Evolutionary conservation across 1,139 yeast species (phyloP), one percentile per base, ranked within the genome.

Genomic region (Wickerhamiella infanticola): DNA sequence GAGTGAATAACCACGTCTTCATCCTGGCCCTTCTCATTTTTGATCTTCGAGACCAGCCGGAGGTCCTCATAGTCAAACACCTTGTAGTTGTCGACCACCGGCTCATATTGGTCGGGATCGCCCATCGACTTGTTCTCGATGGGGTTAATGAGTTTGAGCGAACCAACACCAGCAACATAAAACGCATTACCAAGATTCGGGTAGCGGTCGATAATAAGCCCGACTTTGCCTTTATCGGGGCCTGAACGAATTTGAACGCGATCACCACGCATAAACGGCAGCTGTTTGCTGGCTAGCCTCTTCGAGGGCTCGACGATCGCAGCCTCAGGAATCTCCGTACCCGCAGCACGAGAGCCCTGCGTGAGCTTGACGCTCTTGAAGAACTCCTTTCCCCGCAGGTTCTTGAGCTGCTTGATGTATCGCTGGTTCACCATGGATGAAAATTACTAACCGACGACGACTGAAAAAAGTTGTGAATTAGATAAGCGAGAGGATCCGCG

Each of bases 1-100:
- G 79, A 77, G 54, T 83, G 84, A 23, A 94, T 85, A 3, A 88
- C 95, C 27, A 85, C 82, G 27, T 81, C 74, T 70, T 77, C 57
- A 55, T 62, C 53, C 4, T 60, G 49, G 2, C 86, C 86, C 35
- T 66, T 72, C 45, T 77, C 82, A 50, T 74, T 73, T 49, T 70
- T 75, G 44, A 84, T 51, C 54, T 82, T 83, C 24, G 93, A 90
- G 2, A 90, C 94, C 43, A 88, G 72, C 59, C 79, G 77, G 45
- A 88, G 68, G 50, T 78, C 77, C 39, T 72, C 70, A 47, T 81
- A 80, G 50, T 72, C 72, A 45, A 83, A 77, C 38, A 82, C 71
- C 40, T 61, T 62, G 39, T 81, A 81, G 50, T 69, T 67, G 29
- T 72, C 70, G 13, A 73, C 64, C 42, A 85, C 75, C 54, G 85